These are phyloP conservation scores for Lepiota subincarnata DNA, from an alignment of 768 basidiomycete species.

Conservation along the genomic window DNA sequence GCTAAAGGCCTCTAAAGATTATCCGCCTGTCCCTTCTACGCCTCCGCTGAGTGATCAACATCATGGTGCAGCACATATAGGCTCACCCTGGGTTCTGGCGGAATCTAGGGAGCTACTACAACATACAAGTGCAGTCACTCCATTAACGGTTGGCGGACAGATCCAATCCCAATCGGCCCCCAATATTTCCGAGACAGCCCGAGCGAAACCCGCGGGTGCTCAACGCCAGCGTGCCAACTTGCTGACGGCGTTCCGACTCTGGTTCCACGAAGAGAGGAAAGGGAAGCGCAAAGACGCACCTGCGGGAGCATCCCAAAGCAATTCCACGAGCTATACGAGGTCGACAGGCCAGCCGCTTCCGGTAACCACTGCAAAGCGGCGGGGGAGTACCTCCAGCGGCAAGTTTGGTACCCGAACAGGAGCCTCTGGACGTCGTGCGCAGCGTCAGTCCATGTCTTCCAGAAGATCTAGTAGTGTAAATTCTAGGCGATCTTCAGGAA, in stretches of 20 bases:
- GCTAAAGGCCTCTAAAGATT: slow-evolving; percentile 43
- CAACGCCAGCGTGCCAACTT: slow-evolving; percentile 75
- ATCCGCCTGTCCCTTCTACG: slow-evolving; percentile 39
- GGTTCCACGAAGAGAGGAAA: slow-evolving; percentile 91
- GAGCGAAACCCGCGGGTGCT: slow-evolving; percentile 14
- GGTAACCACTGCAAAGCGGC: slow-evolving; percentile 39
- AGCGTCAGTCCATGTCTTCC: slow-evolving; percentile 73
- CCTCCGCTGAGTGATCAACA: slow-evolving; percentile 44
- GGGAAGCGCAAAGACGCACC: slow-evolving; percentile 70
- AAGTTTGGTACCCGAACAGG: slow-evolving; percentile 20
- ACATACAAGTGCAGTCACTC: slow-evolving; percentile 15
- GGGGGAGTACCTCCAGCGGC: slow-evolving; percentile 38
- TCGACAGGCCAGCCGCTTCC: background rate
- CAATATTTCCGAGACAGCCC: slow-evolving; percentile 27
- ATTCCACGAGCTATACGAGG: slow-evolving; percentile 16
- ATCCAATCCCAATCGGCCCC: slow-evolving; percentile 45
- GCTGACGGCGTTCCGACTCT: slow-evolving; percentile 78
- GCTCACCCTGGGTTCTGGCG: slow-evolving; percentile 75
- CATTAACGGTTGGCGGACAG: slow-evolving; percentile 47
- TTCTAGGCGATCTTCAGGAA: slow-evolving; percentile 63
- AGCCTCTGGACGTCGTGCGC: slow-evolving; percentile 44
- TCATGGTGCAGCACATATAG: slow-evolving; percentile 36
- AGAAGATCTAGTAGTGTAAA: slow-evolving; percentile 90
- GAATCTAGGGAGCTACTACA: slow-evolving; percentile 34
- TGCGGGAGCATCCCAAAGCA: slow-evolving; percentile 18